These are phyloP conservation scores for Leccinum subatratum DNA, from an alignment of 1,284 basidiomycete species.

Conservation along the genomic window DNA sequence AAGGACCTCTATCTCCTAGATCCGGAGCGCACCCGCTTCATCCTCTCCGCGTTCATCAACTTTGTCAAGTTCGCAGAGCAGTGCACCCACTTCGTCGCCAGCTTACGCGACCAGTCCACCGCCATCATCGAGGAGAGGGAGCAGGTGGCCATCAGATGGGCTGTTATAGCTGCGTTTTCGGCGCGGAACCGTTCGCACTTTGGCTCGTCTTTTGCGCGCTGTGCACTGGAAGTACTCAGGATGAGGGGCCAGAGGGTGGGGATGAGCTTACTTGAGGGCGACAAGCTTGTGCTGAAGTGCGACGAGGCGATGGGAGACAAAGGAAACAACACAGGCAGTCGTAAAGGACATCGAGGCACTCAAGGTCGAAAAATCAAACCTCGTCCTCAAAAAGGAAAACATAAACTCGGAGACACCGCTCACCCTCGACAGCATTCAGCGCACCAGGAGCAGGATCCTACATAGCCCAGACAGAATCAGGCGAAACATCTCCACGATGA, in stretches of 20 bases:
- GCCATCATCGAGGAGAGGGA: constrained; percentile 54
- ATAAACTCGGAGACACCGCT: constrained; percentile 55
- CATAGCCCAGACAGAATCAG: constrained; percentile 84
- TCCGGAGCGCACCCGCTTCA: constrained; percentile 61
- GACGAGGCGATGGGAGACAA: too few species aligned
- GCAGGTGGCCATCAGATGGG: too few species aligned
- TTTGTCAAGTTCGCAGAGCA: constrained; percentile 86
- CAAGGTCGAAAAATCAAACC: constrained; percentile 59
- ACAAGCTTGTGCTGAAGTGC: too few species aligned
- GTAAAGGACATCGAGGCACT: constrained; percentile 60
- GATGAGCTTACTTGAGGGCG: too few species aligned
- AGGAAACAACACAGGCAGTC: constrained; percentile 57
- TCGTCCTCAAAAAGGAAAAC: constrained; percentile 60
- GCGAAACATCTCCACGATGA: constrained; percentile 72
- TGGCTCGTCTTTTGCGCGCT: too few species aligned
- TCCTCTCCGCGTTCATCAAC: constrained; percentile 87
- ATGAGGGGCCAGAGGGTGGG: too few species aligned
- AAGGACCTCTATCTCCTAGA: constrained; percentile 73
- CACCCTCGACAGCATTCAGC: constrained; percentile 53
- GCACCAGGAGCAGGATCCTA: constrained; percentile 70
- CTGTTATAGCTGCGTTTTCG: too few species aligned
- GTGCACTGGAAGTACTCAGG: too few species aligned
- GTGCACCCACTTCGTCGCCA: constrained; percentile 55
- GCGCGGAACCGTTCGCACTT: too few species aligned
- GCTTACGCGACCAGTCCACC: constrained; percentile 58